Evolutionary conservation across 2,329 filamentous ascomycete species (phyloP), one percentile per base, ranked within the genome.

Genomic region (Talaromyces marneffei): DNA sequence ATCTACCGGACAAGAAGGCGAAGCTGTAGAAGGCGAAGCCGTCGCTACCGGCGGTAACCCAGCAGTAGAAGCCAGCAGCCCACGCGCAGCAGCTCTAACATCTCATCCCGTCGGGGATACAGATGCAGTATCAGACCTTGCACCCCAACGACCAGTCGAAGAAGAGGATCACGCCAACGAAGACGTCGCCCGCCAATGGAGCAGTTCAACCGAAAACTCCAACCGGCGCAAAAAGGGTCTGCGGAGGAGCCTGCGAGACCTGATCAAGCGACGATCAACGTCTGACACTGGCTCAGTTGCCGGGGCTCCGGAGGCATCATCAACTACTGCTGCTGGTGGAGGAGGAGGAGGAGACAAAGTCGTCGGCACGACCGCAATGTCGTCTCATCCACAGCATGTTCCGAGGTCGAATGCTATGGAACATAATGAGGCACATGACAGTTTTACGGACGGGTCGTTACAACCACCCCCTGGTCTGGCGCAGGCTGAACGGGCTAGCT

Each of bases 51-150:
- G 25, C 33, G 33, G 44, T 6, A 20, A 18, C 33, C 9, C 27
- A 12, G 29, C 33, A 27, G 46, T 10, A 20, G 37, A 20, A n/a
- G n/a, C n/a, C 23, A 42, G 9, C 23, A 42, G 9, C 53, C 35
- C 20, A 3, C 55, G 50, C n/a, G 56, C 60, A 37, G 58, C 44
- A 23, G 53, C 62, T 20, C 67, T 75, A 6, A 64, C 68, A 29
- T 75, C 73, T 9, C 68, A 75, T 37, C 73, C 74, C 2, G 58
- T 73, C 18, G 66, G 64, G 12, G 66, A 65, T 3, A 60, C 60
- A 16, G 72, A 74, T 18, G 33, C 69, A 23, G 52, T 55, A 16
- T 55, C 52, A n/a, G 52, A 55, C 33, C 35, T 55, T 4, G 52
- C 52, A 12, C 52, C 52, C 35, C 52, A 55, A 40, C 52, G 33